Evolutionary conservation across 257 asterid species (phyloP).

Genomic region (Primulina tabacum): DNA sequence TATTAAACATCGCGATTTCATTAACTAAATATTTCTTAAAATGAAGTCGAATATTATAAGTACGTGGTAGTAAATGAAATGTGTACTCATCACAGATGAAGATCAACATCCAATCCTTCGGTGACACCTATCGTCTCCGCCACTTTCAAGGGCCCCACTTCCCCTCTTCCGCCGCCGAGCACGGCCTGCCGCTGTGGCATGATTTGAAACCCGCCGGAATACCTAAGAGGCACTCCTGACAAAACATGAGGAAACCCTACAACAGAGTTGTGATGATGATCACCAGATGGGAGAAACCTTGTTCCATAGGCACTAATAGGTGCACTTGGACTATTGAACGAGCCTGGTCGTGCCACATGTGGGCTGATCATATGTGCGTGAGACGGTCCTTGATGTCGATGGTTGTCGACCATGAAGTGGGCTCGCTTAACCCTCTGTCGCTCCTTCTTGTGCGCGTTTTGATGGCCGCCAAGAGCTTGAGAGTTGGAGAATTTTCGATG

Average conservation of each 20-base stretch:
- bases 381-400: conserved; percentile 36
- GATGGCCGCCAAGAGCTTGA: conserved; percentile 83
- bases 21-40: conserved; percentile 4
- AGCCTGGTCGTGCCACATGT: conserved; percentile 40
- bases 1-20: neutral
- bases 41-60: neutral
- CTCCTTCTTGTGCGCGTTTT: conserved; percentile 86
- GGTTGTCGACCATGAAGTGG: conserved; percentile 31
- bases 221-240: conserved; percentile 56
- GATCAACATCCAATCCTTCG: conserved; percentile 68
- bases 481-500: conserved; percentile 55
- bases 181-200: conserved; percentile 27
- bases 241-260: conserved; percentile 40
- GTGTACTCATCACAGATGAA: conserved; percentile 43
- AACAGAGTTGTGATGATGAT: neutral
- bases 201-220: conserved; percentile 26
- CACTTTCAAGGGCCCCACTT: conserved; percentile 29
- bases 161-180: conserved; percentile 25
- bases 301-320: conserved; percentile 25
- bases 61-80: neutral
- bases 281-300: conserved; percentile 29
- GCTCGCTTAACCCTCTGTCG: conserved; percentile 56
- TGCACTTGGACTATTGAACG: conserved; percentile 4
- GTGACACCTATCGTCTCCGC: conserved; percentile 27
- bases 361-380: conserved; percentile 32